phyloP scores from a whole-genome alignment of 2,329 filamentous ascomycete genomes.

The Cryphonectria radicalis region DNA sequence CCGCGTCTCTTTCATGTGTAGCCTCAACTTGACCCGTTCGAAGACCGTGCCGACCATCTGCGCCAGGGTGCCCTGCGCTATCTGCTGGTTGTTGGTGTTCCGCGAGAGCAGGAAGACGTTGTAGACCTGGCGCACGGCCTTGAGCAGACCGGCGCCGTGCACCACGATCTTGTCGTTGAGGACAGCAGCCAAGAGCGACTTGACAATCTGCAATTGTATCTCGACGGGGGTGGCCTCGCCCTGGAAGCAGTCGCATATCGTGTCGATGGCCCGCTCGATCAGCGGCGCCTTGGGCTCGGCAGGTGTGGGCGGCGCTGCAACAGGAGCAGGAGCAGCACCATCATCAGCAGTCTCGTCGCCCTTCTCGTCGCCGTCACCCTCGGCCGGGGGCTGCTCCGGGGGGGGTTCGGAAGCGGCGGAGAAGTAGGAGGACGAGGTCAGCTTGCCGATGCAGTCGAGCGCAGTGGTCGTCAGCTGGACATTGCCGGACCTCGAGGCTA shows the following conservation, averaged over 20 bases:
- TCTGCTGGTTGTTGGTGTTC: constrained; percentile 92
- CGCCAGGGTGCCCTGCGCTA: constrained; percentile 93
- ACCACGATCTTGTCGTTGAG: constrained; percentile 99
- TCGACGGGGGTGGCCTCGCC: constrained; percentile 91
- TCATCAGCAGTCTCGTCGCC: not conserved
- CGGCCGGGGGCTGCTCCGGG: constrained; percentile 49
- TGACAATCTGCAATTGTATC: constrained; percentile 96
- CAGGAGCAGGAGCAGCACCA: constrained; percentile 33
- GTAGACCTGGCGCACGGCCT: constrained; percentile 96
- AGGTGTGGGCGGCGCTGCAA: constrained; percentile 51
- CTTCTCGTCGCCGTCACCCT: not conserved
- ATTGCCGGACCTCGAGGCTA: constrained; percentile 86
- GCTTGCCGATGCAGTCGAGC: constrained; percentile 96
- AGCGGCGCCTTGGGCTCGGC: constrained; percentile 65
- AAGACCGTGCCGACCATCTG: constrained; percentile 99
- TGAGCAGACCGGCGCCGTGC: constrained; percentile 91
- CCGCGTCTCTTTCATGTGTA: constrained; percentile 85
- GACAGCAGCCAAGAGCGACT: constrained; percentile 92
- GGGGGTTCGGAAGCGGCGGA: constrained; percentile 62
- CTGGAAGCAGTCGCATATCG: constrained; percentile 99
- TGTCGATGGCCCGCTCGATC: constrained; percentile 97
- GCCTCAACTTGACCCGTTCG: constrained; percentile 83
- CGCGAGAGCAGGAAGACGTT: constrained; percentile 98
- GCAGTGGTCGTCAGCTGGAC: constrained; percentile 86
- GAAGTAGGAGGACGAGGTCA: constrained; percentile 99